A percentile compares a stretch with the other conserved stretches of the same genome.
Conservation (phyloP, 1,139 yeast species). For the Protomyces macrosporus region DNA sequence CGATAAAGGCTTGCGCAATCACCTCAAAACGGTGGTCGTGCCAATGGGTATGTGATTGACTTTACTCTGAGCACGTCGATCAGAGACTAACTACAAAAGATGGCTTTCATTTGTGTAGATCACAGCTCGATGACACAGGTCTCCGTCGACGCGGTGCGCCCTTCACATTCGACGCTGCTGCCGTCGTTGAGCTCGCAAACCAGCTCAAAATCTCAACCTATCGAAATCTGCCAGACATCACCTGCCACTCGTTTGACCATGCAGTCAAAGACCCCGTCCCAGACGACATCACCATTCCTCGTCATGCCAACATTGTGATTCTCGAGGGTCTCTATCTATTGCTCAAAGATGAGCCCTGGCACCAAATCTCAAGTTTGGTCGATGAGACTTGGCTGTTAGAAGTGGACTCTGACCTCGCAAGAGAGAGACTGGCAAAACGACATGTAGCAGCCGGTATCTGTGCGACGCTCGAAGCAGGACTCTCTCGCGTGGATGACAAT, state of each 20-base stretch:
- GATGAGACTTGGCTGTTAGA: conserved; percentile 41
- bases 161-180: conserved; percentile 65
- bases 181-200: conserved; percentile 43
- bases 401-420: conserved; percentile 47
- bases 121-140: conserved; percentile 51
- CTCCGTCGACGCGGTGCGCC: conserved; percentile 74
- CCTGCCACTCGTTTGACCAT: conserved; percentile 76
- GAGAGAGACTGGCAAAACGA: conserved; percentile 59
- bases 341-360: conserved; percentile 42
- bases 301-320: conserved; percentile 48
- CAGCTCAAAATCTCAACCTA: conserved; percentile 31
- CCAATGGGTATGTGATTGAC: not conserved
- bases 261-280: conserved; percentile 54
- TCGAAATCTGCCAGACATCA: conserved; percentile 34
- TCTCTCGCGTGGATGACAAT: conserved; percentile 57
- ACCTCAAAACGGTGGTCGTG: conserved; percentile 13
- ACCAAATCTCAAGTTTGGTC: conserved; percentile 35
- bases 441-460: conserved; percentile 66
- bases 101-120: conserved; percentile 72
- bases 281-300: conserved; percentile 46
- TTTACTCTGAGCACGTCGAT: not conserved
- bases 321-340: conserved; percentile 51
- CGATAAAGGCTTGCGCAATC: not conserved
- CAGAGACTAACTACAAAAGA: conserved; percentile 53
- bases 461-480: conserved; percentile 52